Percentiles rank a stretch among this genome's conserved stretches.
These are phyloP conservation scores for Phytophthora idaei DNA, from an alignment of 352 stramenopile genomes.

Conservation along the genomic window DNA sequence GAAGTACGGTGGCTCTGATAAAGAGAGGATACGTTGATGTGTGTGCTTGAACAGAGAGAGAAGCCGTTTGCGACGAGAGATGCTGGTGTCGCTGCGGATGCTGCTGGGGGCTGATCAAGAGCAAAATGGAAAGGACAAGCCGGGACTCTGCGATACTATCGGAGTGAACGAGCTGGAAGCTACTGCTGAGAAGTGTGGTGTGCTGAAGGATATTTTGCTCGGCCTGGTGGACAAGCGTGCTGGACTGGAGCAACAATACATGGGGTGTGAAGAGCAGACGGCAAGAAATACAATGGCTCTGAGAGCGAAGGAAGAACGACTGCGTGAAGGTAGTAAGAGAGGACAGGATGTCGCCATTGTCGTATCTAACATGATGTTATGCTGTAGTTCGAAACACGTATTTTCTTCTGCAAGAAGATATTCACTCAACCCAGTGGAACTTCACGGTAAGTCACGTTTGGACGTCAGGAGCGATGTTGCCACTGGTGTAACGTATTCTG, in stretches of 20 bases:
- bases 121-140: slow-evolving; percentile 1
- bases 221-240: slow-evolving; percentile 31
- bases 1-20: neutral
- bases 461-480: too few species aligned
- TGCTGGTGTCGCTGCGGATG: slow-evolving; percentile 25
- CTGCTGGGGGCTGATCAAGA: slow-evolving; percentile 16
- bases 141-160: slow-evolving; percentile 12
- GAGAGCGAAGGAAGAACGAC: slow-evolving; percentile 18
- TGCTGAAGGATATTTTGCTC: slow-evolving; percentile 34
- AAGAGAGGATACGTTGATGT: neutral
- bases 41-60: slow-evolving; percentile 25
- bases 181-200: slow-evolving; percentile 33
- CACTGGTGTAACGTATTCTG: neutral
- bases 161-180: slow-evolving; percentile 32
- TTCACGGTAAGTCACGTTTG: slow-evolving; percentile 25
- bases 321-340: slow-evolving; percentile 33
- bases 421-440: slow-evolving; percentile 36
- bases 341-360: neutral
- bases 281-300: slow-evolving; percentile 4
- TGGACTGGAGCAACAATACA: slow-evolving; percentile 29
- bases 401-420: slow-evolving; percentile 34
- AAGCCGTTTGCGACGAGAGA: slow-evolving; percentile 26
- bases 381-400: slow-evolving; percentile 26
- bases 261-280: slow-evolving; percentile 36
- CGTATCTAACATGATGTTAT: slow-evolving; percentile 3